Evolutionary conservation across 768 basidiomycete genomes (phyloP).

Genomic region (Rhizopogon salebrosus): DNA sequence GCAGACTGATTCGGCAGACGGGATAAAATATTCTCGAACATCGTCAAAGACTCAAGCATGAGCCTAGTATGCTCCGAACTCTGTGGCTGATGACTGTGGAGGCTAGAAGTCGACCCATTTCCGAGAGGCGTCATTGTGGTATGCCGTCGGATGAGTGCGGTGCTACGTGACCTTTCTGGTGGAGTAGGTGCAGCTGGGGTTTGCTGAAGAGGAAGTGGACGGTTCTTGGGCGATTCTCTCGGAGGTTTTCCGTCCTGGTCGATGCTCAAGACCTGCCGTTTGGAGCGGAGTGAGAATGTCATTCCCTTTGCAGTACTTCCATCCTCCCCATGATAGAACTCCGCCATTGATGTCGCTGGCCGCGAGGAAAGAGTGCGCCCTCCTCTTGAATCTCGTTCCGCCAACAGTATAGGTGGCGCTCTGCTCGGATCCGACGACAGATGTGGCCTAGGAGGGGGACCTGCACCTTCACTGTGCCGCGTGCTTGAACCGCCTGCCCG

Average conservation of each 20-base stretch:
- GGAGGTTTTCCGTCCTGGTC: constrained; percentile 17
- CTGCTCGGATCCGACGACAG: constrained; percentile 23
- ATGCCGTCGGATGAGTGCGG: constrained; percentile 9
- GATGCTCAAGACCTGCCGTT: constrained; percentile 13
- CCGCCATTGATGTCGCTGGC: constrained; percentile 54
- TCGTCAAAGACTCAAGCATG: constrained; percentile 61
- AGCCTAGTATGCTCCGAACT: constrained; percentile 60
- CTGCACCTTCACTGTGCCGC: constrained; percentile 13
- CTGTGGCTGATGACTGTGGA: constrained; percentile 12
- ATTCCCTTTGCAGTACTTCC: constrained; percentile 7
- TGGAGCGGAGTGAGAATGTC: constrained; percentile 14
- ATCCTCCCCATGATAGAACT: constrained; percentile 31
- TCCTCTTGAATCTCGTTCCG: constrained; percentile 19
- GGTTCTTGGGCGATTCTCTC: constrained; percentile 11
- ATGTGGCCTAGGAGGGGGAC: constrained; percentile 16
- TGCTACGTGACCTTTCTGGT: constrained; percentile 9
- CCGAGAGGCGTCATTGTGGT: constrained; percentile 14
- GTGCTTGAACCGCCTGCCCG: constrained; percentile 18
- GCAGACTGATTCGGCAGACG: constrained; percentile 46
- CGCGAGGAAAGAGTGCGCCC: constrained; percentile 22
- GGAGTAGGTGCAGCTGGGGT: constrained; percentile 10
- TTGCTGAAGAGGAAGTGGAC: constrained; percentile 10
- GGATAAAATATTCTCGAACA: constrained; percentile 64
- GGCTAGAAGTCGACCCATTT: constrained; percentile 8
- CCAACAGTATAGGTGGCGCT: constrained; percentile 7